Evolutionary conservation across 129 eudicot genomes (phyloP), one percentile per base, ranked within the genome.

Genomic region (Tanacetum coccineum): DNA sequence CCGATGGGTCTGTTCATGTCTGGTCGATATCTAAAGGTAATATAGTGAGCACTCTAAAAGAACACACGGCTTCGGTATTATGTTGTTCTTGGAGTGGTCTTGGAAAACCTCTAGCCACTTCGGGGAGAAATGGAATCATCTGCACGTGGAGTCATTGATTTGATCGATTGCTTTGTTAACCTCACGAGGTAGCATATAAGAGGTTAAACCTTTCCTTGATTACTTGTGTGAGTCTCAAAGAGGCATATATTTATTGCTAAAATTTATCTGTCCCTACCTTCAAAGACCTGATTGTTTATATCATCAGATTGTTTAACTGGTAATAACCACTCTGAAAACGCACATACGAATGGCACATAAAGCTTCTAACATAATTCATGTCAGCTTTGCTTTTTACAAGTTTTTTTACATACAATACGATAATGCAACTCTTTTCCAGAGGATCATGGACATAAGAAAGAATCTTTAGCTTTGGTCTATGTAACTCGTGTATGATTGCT

Each of bases 41-140:
- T 48, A 65, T 90, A 6, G 95, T 87, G 4, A 78, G 85, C 75
- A 86, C 85, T 47, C 62, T 87, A 2, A 87, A 87, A 68, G 95
- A 90, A 75, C 91, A 90, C 65, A 74, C 72, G 1, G 49, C 85
- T 32, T 68, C 97, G 4, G 91, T 90, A 62, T 70, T 90, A n/a
- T 78, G 83, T 67, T 86, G 97, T 67, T 70, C 91, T 17, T 90
- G 95, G 97, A 87, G 97, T 81, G 82, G 77, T 10, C 78, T 86
- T 30, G 95, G 97, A 49, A 90, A 80, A 40, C 85, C 97, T 11
- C 66, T 90, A 18, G 97, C 91, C 45, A 72, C 87, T 0, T 76
- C 91, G 6, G 91, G 80, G 20, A 84, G 74, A 76, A 82, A 80
- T 46, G 95, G 97, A 11, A 66, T 59, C 30, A 78, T 90, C 50